Conservation (phyloP, 1,284 basidiomycete genomes). For the Volvariella volvacea region DNA sequence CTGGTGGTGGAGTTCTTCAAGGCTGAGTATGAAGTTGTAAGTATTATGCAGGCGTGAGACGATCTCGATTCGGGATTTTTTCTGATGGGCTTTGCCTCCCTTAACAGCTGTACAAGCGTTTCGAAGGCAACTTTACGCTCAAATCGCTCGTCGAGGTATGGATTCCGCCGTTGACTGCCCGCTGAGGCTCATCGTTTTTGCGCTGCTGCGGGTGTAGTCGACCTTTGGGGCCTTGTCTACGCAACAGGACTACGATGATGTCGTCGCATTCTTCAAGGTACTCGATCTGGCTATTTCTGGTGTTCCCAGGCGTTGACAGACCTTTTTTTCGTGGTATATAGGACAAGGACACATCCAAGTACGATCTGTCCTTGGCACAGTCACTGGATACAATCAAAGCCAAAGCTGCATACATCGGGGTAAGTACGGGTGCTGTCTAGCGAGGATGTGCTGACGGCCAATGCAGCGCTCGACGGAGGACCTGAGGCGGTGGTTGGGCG, state of each 20-base stretch:
- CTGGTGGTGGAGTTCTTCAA: constrained; percentile 33
- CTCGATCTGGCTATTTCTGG: constrained; percentile 10
- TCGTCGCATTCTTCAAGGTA: constrained; percentile 67
- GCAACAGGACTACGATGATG: constrained; percentile 60
- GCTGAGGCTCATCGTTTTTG: not conserved
- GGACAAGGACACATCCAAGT: constrained; percentile 62
- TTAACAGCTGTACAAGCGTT: constrained; percentile 60
- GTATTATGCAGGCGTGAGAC: constrained; percentile 17
- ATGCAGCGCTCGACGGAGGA: constrained; percentile 49
- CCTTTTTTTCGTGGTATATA: no score
- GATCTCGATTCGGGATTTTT: constrained; percentile 1
- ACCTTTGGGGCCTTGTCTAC: constrained; percentile 60
- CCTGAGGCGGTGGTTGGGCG: constrained; percentile 54
- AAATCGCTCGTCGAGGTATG: constrained; percentile 43
- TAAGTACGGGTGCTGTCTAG: constrained; percentile 19
- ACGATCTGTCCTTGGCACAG: constrained; percentile 57
- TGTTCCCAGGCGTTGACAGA: constrained; percentile 10
- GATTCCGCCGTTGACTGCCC: constrained; percentile 5
- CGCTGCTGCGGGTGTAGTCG: constrained; percentile 26
- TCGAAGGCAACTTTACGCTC: constrained; percentile 63
- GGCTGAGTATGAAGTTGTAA: constrained; percentile 55
- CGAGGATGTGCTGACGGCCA: constrained; percentile 4
- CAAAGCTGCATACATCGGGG: constrained; percentile 53
- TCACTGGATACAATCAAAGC: constrained; percentile 60
- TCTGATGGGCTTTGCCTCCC: constrained; percentile 14